Evolutionary conservation across 805 yeast species (phyloP).

Genomic region (Zygotorulaspora danielsina): DNA sequence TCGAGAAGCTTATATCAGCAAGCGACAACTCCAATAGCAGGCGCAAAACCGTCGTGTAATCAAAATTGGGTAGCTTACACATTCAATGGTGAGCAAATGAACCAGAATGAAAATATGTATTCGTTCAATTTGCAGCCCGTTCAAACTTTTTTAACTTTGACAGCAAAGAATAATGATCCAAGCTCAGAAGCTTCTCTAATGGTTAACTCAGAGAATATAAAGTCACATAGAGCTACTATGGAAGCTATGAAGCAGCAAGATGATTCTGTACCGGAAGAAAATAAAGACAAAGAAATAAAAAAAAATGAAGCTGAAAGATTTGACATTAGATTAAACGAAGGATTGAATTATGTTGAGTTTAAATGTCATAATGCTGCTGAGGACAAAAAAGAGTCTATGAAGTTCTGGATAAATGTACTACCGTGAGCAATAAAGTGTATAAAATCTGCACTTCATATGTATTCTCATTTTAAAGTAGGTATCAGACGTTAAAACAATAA

Average conservation of each 20-base stretch:
- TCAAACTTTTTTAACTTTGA: slow-evolving; percentile 30
- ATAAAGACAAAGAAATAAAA: slow-evolving; percentile 5
- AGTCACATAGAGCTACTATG: slow-evolving; percentile 9
- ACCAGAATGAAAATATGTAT: slow-evolving; percentile 28
- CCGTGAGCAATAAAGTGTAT: no score
- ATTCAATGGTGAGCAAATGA: slow-evolving; percentile 26
- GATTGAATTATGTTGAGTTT: slow-evolving; percentile 30
- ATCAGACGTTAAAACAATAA: no score
- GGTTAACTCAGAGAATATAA: slow-evolving; percentile 27
- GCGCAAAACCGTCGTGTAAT: slow-evolving; percentile 29
- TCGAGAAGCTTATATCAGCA: slow-evolving; percentile 29
- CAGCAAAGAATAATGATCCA: slow-evolving; percentile 16
- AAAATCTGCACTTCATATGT: no score
- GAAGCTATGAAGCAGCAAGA: slow-evolving; percentile 9
- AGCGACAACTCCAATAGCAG: slow-evolving; percentile 29
- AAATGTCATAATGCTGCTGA: slow-evolving; percentile 19
- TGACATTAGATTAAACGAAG: slow-evolving; percentile 31
- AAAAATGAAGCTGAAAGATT: slow-evolving; percentile 21
- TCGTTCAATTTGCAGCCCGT: slow-evolving; percentile 30
- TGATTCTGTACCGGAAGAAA: slow-evolving; percentile 9
- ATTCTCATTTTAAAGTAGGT: no score
- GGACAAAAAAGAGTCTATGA: slow-evolving; percentile 22
- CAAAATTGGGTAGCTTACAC: slow-evolving; percentile 33
- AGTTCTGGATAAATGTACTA: slow-evolving; percentile 33
- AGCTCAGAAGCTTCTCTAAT: slow-evolving; percentile 14